Conservation (phyloP, 345 rosid genomes). For the Kandelia obovata region DNA sequence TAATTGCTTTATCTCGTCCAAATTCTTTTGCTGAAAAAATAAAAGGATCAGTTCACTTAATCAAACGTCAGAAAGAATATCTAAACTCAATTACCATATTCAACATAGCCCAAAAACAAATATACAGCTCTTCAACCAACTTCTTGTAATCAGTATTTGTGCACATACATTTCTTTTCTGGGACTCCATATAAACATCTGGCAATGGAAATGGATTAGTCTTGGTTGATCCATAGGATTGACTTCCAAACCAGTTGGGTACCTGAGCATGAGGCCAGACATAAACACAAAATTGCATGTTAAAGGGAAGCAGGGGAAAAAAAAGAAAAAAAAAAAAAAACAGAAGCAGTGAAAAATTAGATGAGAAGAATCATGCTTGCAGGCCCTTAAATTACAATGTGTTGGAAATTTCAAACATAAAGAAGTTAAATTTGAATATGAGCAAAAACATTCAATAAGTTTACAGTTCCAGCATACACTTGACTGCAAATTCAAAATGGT, state of each 20-base stretch:
- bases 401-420: neutral
- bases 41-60: neutral
- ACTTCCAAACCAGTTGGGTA: constrained; percentile 86
- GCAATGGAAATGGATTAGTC: constrained; percentile 81
- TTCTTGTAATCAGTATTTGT: constrained; percentile 7
- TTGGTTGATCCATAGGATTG: constrained; percentile 67
- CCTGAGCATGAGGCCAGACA: constrained; percentile 42
- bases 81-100: constrained; percentile 8
- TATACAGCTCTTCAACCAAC: constrained; percentile 7
- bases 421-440: neutral
- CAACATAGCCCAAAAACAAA: neutral
- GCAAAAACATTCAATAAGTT: neutral
- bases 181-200: constrained; percentile 61
- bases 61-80: constrained; percentile 2
- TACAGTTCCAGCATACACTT: neutral
- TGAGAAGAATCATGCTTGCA: too few relatives aligned
- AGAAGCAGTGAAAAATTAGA: neutral
- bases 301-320: too few relatives aligned
- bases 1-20: constrained; percentile 69
- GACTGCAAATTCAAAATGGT: constrained; percentile 2
- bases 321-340: neutral
- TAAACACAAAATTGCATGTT: neutral
- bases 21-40: constrained; percentile 60
- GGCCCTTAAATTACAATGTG: too few relatives aligned
- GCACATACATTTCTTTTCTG: constrained; percentile 77